Evolutionary conservation across 148 eudicot genomes (phyloP).

Genomic region (Camellia sinensis): DNA sequence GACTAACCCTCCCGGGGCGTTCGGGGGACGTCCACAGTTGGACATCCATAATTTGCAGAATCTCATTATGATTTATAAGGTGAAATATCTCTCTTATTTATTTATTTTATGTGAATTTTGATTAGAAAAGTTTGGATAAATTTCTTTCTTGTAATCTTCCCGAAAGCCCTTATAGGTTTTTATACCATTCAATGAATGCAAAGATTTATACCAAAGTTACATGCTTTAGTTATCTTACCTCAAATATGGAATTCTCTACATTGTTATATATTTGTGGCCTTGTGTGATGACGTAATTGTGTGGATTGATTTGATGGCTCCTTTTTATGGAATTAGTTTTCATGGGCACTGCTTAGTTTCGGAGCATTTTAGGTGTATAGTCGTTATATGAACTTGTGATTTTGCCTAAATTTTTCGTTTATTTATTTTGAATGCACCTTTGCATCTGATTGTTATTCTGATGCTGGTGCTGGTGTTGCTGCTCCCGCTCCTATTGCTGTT

Average conservation of each 20-base stretch:
- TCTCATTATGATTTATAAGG: not conserved
- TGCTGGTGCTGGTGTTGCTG: not conserved
- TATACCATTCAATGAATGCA: not conserved
- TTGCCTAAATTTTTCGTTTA: not conserved
- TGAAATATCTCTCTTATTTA: conserved; percentile 4
- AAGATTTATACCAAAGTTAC: not conserved
- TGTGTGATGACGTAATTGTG: no score
- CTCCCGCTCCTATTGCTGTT: not conserved
- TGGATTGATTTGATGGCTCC: no score
- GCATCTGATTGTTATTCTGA: not conserved
- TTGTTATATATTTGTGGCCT: no score
- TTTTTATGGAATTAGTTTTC: not conserved
- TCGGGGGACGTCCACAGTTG: no score
- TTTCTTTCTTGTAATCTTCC: no score
- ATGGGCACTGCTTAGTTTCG: not conserved
- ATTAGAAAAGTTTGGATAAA: no score
- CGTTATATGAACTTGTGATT: not conserved
- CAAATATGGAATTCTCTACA: not conserved
- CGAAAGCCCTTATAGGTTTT: no score
- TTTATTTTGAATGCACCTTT: not conserved
- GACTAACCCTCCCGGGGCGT: no score
- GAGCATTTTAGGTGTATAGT: not conserved
- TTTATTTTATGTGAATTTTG: not conserved
- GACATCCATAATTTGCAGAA: not conserved
- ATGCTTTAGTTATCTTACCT: not conserved